Evolutionary conservation across 1,284 basidiomycete species (phyloP).

Genomic region (Veloporphyrellus conicus): DNA sequence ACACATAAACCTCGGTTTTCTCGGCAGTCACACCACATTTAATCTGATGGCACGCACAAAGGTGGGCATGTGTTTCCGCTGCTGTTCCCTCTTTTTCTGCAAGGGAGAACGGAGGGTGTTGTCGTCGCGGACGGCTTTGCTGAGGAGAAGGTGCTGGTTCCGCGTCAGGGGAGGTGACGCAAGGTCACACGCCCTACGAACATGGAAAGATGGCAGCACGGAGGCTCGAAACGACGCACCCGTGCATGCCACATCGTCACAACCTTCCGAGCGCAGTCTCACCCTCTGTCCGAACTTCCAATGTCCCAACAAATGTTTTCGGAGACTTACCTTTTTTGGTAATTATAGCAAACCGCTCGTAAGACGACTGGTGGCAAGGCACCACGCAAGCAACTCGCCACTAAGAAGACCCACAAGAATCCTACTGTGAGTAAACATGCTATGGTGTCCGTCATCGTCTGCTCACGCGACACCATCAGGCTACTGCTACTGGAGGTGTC

Average conservation of each 20-base stretch:
- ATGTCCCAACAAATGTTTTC: constrained; percentile 27
- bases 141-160: constrained; percentile 2
- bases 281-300: constrained; percentile 20
- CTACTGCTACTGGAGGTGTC: constrained; percentile 64
- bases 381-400: constrained; percentile 66
- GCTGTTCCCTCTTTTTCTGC: constrained; percentile 1
- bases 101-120: background rate
- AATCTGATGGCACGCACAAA: constrained; percentile 30
- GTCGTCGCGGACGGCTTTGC: constrained; percentile 8
- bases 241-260: constrained; percentile 12
- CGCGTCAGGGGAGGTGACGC: constrained; percentile 11
- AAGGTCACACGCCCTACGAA: constrained; percentile 10
- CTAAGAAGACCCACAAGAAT: constrained; percentile 54
- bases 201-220: constrained; percentile 19
- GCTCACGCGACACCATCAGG: constrained; percentile 35
- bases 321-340: constrained; percentile 39
- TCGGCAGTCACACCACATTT: background rate
- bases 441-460: background rate
- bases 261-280: constrained; percentile 9
- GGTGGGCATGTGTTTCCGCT: constrained; percentile 15
- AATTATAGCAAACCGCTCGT: constrained; percentile 60
- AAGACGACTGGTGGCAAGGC: constrained; percentile 65
- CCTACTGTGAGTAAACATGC: constrained; percentile 9
- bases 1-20: constrained; percentile 1
- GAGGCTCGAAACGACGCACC: constrained; percentile 27